Base-by-base conservation (phyloP, 257 asterid species). In the Przewalskia tangutica region DNA sequence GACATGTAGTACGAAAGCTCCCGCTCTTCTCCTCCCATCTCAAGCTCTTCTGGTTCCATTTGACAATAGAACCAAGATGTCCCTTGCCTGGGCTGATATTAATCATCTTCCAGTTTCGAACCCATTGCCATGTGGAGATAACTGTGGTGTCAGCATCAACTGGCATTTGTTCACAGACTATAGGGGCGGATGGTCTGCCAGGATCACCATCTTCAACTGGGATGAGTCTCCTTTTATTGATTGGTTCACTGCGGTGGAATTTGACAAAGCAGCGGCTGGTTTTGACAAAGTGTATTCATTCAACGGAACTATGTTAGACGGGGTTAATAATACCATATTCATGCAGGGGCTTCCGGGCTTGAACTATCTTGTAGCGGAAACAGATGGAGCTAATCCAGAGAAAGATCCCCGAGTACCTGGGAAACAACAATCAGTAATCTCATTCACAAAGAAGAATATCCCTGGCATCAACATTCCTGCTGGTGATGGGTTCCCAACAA, bases 201-300 rank as follows among this genome's bases (percentile, higher is more conserved):
- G 98, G 84, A 73, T 94, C 84, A 93, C 99, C 2, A 58, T 94
- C 65, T 96, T 96, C 87, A 96, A 96, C 88, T 96, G 99, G 99
- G 98, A 91, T 6, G 93, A 93, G 0, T 1, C n/a, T 6, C 14
- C 97, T 2, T 94, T 92, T 17, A 85, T 68, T 0, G 98, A 95
- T 53, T 95, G 99, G 99, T 95, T 95, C 75, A 65, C 97, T 0
- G 99, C 97, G 0, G 79, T 96, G 8, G 94, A 93, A 85, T 78
- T 96, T 83, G 90, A 84, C 38, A 87, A 84, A 59, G 89, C 93
- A 0, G 97, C 91, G 0, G 79, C 88, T 0, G 99, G 98, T 16
- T 96, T 91, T n/a, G 90, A 96, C 77, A 87, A 86, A 1, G 97
- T 77, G 34, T 96, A 96, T 90, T 96, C 99, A 3, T 94, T 96